Percentiles rank a stretch among this genome's conserved stretches.
Conservation (phyloP, 2,329 filamentous ascomycete genomes). For the Diplodia mutila region DNA sequence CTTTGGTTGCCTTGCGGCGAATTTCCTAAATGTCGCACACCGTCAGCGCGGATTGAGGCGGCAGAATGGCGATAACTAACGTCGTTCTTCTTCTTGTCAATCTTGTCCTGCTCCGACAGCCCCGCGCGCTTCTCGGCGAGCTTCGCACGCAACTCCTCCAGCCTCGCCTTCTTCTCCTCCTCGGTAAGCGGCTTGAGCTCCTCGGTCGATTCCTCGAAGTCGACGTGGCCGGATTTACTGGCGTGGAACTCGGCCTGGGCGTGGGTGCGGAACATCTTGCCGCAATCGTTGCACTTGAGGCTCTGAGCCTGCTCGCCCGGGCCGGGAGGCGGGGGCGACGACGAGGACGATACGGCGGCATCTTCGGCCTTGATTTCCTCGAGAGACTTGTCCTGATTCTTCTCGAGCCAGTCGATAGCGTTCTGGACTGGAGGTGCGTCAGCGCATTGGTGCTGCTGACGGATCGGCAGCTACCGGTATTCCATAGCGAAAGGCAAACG, state of each 20-base stretch:
- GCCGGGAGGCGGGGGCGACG: conserved; percentile 67
- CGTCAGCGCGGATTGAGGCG: conserved; percentile 22
- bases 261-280: conserved; percentile 83
- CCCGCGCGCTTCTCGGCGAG: conserved; percentile 72
- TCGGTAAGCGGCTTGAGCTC: conserved; percentile 89
- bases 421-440: conserved; percentile 66
- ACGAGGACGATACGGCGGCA: conserved; percentile 45
- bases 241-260: conserved; percentile 89
- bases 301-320: conserved; percentile 75
- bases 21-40: conserved; percentile 54
- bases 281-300: conserved; percentile 91
- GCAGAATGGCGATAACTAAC: conserved; percentile 47
- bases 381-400: conserved; percentile 83
- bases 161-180: conserved; percentile 82
- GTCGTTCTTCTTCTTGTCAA: conserved; percentile 84
- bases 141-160: conserved; percentile 74
- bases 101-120: conserved; percentile 73
- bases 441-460: conserved; percentile 20
- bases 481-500: conserved; percentile 43
- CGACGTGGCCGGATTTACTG: conserved; percentile 65
- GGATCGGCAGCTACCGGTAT: background rate
- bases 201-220: conserved; percentile 92
- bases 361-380: conserved; percentile 71
- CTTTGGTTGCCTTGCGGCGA: conserved; percentile 85
- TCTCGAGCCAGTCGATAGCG: conserved; percentile 92